These are phyloP conservation scores for Silene coronaria DNA, from an alignment of 179 eudicot genomes.

Conservation along the genomic window DNA sequence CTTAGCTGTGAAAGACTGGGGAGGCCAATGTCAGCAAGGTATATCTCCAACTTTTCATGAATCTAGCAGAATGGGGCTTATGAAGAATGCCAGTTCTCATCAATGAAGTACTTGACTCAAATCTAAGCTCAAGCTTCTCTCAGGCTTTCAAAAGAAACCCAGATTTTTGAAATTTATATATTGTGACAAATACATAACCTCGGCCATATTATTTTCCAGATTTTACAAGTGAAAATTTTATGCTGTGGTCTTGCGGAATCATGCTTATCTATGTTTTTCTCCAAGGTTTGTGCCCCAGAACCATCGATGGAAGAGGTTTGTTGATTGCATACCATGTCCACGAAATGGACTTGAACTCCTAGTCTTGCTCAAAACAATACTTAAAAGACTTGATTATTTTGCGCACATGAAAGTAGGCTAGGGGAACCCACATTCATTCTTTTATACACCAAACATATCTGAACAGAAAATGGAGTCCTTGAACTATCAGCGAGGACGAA, in stretches of 20 bases:
- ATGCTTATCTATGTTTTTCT: not conserved
- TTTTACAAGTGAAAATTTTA: not conserved
- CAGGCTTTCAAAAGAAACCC: constrained; percentile 15
- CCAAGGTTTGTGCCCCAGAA: not conserved
- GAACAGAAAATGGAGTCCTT: not conserved
- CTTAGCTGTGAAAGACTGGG: not conserved
- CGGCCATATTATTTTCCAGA: not conserved
- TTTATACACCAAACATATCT: not conserved
- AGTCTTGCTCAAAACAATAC: not conserved
- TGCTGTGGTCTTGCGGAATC: not conserved
- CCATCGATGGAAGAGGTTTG: not conserved
- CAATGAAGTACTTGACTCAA: constrained; percentile 9
- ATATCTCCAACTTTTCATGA: not conserved
- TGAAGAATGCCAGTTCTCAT: not conserved
- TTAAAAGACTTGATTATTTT: not conserved
- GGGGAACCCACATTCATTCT: not conserved
- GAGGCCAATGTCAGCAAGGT: not conserved
- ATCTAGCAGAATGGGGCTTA: constrained; percentile 1
- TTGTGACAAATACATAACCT: too few relatives aligned
- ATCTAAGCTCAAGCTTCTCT: constrained; percentile 19
- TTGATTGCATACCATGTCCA: not conserved
- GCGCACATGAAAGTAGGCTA: not conserved
- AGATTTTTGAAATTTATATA: not conserved
- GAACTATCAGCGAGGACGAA: too few relatives aligned
- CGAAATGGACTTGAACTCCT: not conserved